These are phyloP conservation scores for Amoebophrya sp. DNA, from an alignment of 169 alveolate genomes.

Conservation along the genomic window DNA sequence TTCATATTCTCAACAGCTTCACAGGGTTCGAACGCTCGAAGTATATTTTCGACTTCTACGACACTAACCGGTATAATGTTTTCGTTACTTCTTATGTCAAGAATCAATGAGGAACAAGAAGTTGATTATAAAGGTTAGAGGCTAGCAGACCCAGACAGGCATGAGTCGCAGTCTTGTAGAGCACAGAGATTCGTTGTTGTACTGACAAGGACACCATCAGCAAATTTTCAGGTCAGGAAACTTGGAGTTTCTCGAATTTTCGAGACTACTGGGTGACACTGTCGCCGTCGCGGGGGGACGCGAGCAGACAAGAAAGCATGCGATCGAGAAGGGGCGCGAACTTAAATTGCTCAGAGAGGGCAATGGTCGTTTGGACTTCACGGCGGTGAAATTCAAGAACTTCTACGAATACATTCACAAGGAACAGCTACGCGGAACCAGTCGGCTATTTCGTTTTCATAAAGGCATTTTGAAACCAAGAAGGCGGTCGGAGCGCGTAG, in stretches of 20 bases:
- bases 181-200: too few species aligned
- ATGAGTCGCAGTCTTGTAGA: too few species aligned
- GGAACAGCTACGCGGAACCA: not conserved
- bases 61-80: conserved; percentile 27
- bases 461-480: not conserved
- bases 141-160: too few species aligned
- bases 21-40: conserved; percentile 33
- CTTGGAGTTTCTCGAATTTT: not conserved
- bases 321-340: not conserved
- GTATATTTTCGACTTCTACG: conserved; percentile 38
- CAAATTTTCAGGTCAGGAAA: too few species aligned
- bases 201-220: too few species aligned
- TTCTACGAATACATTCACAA: not conserved
- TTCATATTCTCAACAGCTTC: conserved; percentile 39
- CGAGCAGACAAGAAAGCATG: not conserved
- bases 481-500: not conserved
- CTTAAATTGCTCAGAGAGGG: not conserved
- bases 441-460: not conserved
- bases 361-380: not conserved
- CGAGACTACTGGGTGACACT: not conserved
- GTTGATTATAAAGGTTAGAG: too few species aligned
- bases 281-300: not conserved
- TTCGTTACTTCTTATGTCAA: too few species aligned
- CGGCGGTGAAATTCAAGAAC: not conserved
- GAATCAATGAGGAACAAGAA: too few species aligned